phyloP scores from a whole-genome alignment of 371 early-diverging fungal genomes.

The Fennellomyces sp. region DNA sequence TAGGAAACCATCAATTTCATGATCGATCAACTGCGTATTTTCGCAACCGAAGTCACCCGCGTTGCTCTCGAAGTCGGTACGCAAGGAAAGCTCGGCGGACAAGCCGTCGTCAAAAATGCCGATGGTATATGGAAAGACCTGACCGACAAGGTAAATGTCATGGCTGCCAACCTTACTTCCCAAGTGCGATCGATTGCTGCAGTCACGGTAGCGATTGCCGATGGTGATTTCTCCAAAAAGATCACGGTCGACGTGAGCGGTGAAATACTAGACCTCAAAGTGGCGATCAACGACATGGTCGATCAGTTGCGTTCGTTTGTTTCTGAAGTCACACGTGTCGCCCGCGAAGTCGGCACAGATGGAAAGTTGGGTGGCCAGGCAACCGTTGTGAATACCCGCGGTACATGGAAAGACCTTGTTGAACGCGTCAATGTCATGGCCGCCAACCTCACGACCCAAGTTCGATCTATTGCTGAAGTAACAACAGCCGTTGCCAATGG shows the following conservation, averaged over 20 bases:
- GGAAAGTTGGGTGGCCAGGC: constrained; percentile 53
- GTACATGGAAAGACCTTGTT: constrained; percentile 67
- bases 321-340: constrained; percentile 56
- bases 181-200: constrained; percentile 62
- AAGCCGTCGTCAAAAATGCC: constrained; percentile 52
- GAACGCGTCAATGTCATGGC: constrained; percentile 65
- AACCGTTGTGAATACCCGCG: constrained; percentile 49
- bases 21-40: constrained; percentile 38
- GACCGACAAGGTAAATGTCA: constrained; percentile 65
- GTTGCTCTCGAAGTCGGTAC: constrained; percentile 59
- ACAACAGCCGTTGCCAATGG: constrained; percentile 56
- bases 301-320: constrained; percentile 58
- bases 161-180: constrained; percentile 65
- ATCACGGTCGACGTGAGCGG: constrained; percentile 41
- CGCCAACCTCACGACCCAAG: constrained; percentile 58
- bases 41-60: constrained; percentile 45
- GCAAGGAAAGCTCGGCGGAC: constrained; percentile 57
- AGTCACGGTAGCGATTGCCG: constrained; percentile 63
- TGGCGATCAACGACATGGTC: constrained; percentile 40
- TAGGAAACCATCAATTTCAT: constrained; percentile 22
- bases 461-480: constrained; percentile 56
- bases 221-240: constrained; percentile 53
- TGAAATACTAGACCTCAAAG: constrained; percentile 50
- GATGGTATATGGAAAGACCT: constrained; percentile 70
- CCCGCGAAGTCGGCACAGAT: constrained; percentile 57